Conservation (phyloP, 2,329 filamentous ascomycete genomes). For the Zasmidium angulare region DNA sequence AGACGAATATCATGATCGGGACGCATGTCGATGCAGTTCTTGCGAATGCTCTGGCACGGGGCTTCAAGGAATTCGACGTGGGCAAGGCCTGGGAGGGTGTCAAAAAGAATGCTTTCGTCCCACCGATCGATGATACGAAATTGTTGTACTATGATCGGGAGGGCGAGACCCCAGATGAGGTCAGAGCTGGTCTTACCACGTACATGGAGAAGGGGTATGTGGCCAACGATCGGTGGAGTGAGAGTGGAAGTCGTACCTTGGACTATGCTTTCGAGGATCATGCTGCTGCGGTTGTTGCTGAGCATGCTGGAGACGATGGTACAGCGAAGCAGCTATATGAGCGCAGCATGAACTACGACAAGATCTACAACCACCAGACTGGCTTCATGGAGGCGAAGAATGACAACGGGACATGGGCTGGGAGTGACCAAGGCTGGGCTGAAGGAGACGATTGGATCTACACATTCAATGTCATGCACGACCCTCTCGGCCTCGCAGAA, state of each 20-base stretch:
- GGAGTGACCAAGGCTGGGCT: conserved; percentile 48
- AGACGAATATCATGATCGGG: conserved; percentile 54
- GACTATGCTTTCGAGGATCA: conserved; percentile 52
- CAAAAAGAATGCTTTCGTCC: conserved; percentile 46
- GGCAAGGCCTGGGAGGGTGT: conserved; percentile 47
- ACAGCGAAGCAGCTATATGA: conserved; percentile 35
- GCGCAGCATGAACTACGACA: conserved; percentile 44
- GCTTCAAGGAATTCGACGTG: conserved; percentile 47
- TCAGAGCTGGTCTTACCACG: conserved; percentile 46
- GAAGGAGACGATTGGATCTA: conserved; percentile 54
- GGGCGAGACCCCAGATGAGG: conserved; percentile 47
- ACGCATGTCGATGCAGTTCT: conserved; percentile 51
- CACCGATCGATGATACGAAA: conserved; percentile 45
- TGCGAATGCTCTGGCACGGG: conserved; percentile 47
- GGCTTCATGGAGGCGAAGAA: conserved; percentile 52
- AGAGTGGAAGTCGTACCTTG: conserved; percentile 48
- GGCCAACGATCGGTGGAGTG: conserved; percentile 50
- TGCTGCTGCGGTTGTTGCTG: conserved; percentile 44
- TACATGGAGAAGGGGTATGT: conserved; percentile 50
- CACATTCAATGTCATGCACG: conserved; percentile 52
- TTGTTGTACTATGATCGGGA: conserved; percentile 51
- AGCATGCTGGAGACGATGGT: conserved; percentile 37
- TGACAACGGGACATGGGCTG: conserved; percentile 47
- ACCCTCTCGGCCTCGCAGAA: conserved; percentile 42
- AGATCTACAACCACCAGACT: conserved; percentile 45